Evolutionary conservation across 1,139 yeast genomes (phyloP).

Genomic region (Pichia sp.): DNA sequence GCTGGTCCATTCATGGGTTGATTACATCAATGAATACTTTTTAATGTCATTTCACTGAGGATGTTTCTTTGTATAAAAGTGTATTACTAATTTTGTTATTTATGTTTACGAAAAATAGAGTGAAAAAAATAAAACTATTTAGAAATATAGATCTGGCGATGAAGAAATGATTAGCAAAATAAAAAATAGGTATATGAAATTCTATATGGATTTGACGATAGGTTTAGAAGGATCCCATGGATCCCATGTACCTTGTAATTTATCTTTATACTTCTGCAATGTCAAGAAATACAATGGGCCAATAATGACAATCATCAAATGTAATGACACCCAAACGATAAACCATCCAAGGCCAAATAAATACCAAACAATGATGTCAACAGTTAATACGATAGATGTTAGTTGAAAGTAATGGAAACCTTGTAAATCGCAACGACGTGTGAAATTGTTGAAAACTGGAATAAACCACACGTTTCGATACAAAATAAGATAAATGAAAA

Average conservation of each 20-base stretch:
- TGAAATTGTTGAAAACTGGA: slow-evolving; percentile 66
- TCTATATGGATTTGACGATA: slow-evolving; percentile 31
- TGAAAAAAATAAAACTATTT: no score
- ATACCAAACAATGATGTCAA: slow-evolving; percentile 33
- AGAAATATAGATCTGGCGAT: no score
- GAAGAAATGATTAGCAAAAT: no score
- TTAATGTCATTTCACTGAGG: no score
- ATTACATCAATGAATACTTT: no score
- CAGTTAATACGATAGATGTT: slow-evolving; percentile 28
- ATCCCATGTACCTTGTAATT: slow-evolving; percentile 58
- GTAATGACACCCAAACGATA: slow-evolving; percentile 49
- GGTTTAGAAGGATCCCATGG: slow-evolving; percentile 96
- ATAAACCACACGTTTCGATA: slow-evolving; percentile 66
- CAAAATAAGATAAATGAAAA: slow-evolving; percentile 79
- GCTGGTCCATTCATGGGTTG: slow-evolving; percentile 71
- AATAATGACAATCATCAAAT: slow-evolving; percentile 48
- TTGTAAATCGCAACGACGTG: slow-evolving; percentile 40
- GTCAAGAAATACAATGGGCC: slow-evolving; percentile 71
- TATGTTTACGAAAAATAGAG: not conserved
- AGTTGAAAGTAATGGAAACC: slow-evolving; percentile 38
- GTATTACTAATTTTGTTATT: not conserved
- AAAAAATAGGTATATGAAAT: no score
- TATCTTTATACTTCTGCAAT: slow-evolving; percentile 80
- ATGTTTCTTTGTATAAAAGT: not conserved
- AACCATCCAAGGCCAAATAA: slow-evolving; percentile 42